phyloP scores from a whole-genome alignment of 495 filamentous ascomycete species.

The Podospora australis region DNA sequence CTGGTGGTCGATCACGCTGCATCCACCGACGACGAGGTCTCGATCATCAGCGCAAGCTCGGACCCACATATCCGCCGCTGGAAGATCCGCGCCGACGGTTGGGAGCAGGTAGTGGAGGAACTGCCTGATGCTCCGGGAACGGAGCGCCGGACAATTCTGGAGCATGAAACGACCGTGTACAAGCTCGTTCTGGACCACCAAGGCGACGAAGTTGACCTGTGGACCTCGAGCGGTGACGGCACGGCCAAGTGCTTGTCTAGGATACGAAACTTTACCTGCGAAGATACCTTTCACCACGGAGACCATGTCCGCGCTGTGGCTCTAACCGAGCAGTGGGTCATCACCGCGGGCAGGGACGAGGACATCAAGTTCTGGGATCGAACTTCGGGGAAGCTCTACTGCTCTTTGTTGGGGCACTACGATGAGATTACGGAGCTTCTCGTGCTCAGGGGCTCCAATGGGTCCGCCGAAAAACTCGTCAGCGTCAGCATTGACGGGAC shows the following conservation, averaged over 20 bases:
- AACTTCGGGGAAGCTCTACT: conserved; percentile 64
- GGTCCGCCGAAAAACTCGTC: conserved; percentile 42
- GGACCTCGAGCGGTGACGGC: conserved; percentile 86
- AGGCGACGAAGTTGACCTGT: conserved; percentile 64
- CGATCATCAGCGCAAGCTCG: conserved; percentile 72
- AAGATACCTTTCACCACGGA: conserved; percentile 68
- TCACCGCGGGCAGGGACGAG: conserved; percentile 87
- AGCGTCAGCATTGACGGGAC: conserved; percentile 89
- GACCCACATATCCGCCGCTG: conserved; percentile 79
- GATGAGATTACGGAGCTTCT: conserved; percentile 84
- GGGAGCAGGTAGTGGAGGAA: conserved; percentile 39
- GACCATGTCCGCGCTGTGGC: conserved; percentile 84
- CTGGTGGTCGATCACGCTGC: conserved; percentile 63
- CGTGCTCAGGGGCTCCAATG: conserved; percentile 44
- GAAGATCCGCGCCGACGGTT: conserved; percentile 43
- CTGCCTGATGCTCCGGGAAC: conserved; percentile 31
- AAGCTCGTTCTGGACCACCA: conserved; percentile 53
- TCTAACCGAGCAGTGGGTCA: conserved; percentile 68
- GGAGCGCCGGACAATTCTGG: conserved; percentile 55
- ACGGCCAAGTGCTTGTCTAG: conserved; percentile 68
- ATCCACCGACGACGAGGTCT: conserved; percentile 38
- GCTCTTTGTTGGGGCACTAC: conserved; percentile 77
- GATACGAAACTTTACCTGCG: conserved; percentile 56
- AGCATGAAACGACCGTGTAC: conserved; percentile 88
- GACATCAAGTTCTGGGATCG: conserved; percentile 84